Percentiles rank a stretch among this genome's conserved stretches.
phyloP scores from a whole-genome alignment of 169 alveolate species.

The Neospora caninum region DNA sequence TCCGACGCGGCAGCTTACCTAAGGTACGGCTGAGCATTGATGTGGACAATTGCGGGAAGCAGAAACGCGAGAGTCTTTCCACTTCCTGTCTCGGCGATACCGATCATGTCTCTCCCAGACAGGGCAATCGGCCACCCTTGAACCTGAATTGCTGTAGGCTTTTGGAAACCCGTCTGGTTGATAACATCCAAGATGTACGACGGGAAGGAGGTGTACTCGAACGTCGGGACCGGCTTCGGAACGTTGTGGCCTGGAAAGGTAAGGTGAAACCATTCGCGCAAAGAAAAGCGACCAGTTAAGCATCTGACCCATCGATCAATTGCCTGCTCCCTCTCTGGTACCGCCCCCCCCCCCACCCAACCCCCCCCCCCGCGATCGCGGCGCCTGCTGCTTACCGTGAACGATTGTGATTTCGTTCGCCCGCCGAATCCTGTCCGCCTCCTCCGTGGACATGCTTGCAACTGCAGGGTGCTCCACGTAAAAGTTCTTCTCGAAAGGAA shows the following conservation, averaged over 20 bases:
- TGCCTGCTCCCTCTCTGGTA: too few species aligned
- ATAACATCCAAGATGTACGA: conserved; percentile 89
- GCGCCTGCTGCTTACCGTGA: conserved; percentile 77
- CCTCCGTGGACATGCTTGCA: conserved; percentile 80
- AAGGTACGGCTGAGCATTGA: conserved; percentile 81
- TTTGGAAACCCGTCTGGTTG: conserved; percentile 83
- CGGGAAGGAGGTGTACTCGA: conserved; percentile 93
- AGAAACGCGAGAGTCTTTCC: conserved; percentile 95
- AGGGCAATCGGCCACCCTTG: conserved; percentile 96
- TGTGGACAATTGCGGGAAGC: conserved; percentile 91
- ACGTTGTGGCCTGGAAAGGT: conserved; percentile 45
- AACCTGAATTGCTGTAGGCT: conserved; percentile 96
- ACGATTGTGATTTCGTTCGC: conserved; percentile 85
- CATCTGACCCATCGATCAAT: not conserved
- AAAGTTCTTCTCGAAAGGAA: conserved; percentile 93
- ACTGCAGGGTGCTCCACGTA: conserved; percentile 92
- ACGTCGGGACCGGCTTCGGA: conserved; percentile 92
- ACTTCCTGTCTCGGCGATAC: conserved; percentile 96
- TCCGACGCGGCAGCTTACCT: conserved; percentile 10
- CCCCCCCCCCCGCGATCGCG: not conserved
- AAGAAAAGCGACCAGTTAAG: not conserved
- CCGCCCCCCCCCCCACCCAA: not conserved
- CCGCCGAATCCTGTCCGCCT: conserved; percentile 86
- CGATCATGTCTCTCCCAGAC: conserved; percentile 93
- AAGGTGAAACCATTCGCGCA: not conserved